These are phyloP conservation scores for Fusarium marasasianum DNA, from an alignment of 2,329 filamentous ascomycete species.

Conservation along the genomic window DNA sequence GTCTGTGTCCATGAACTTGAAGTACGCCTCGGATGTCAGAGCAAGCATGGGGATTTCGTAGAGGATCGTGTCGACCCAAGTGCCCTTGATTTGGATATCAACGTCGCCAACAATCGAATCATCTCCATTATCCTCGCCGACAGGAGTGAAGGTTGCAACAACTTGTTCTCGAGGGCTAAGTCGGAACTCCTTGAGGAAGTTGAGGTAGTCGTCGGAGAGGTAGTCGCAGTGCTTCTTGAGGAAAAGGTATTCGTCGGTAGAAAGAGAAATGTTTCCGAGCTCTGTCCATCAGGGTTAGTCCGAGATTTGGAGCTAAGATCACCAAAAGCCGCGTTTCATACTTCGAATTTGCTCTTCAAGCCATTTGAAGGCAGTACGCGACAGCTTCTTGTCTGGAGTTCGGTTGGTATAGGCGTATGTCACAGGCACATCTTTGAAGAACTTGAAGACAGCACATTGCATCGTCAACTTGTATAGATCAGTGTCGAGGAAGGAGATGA, in stretches of 20 bases:
- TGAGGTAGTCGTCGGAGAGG: slow-evolving; percentile 78
- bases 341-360: slow-evolving; percentile 83
- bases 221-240: slow-evolving; percentile 83
- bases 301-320: background rate
- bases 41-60: slow-evolving; percentile 97
- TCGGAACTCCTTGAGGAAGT: slow-evolving; percentile 83
- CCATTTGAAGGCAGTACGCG: slow-evolving; percentile 84
- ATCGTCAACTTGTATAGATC: slow-evolving; percentile 97
- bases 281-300: slow-evolving; percentile 60
- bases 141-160: slow-evolving; percentile 70
- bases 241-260: slow-evolving; percentile 81
- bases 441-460: slow-evolving; percentile 96
- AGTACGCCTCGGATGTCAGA: slow-evolving; percentile 94
- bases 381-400: slow-evolving; percentile 92
- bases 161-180: slow-evolving; percentile 86
- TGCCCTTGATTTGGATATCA: slow-evolving; percentile 78
- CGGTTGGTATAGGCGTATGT: slow-evolving; percentile 96
- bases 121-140: slow-evolving; percentile 65
- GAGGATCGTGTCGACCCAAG: slow-evolving; percentile 94
- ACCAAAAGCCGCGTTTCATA: slow-evolving; percentile 51
- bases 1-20: slow-evolving; percentile 93
- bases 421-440: slow-evolving; percentile 83
- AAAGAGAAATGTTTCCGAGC: slow-evolving; percentile 82
- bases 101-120: slow-evolving; percentile 78
- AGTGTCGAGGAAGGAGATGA: slow-evolving; percentile 85